These are phyloP conservation scores for Schizonepeta tenuifolia DNA, from an alignment of 257 asterid species.

Conservation along the genomic window DNA sequence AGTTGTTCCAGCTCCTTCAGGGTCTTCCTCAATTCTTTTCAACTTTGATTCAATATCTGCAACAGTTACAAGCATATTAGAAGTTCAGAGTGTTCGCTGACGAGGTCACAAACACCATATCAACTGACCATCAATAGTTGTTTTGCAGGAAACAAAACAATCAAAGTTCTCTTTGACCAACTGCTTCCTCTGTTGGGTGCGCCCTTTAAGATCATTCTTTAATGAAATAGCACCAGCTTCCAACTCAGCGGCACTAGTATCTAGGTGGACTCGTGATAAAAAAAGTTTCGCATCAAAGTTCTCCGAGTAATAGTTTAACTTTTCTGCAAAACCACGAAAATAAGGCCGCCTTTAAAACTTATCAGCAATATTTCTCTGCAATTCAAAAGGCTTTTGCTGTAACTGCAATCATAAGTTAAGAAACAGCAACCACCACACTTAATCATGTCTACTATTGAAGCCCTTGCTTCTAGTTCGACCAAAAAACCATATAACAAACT, in stretches of 20 bases:
- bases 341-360: slow-evolving; percentile 27
- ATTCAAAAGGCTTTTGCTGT: slow-evolving; percentile 20
- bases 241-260: slow-evolving; percentile 86
- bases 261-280: slow-evolving; percentile 87
- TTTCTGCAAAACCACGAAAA: slow-evolving; percentile 64
- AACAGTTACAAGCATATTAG: slow-evolving; percentile 31
- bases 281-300: slow-evolving; percentile 84
- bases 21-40: slow-evolving; percentile 97
- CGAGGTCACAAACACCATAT: slow-evolving; percentile 17
- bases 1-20: slow-evolving; percentile 94
- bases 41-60: slow-evolving; percentile 93
- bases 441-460: slow-evolving; percentile 29
- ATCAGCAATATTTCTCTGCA: slow-evolving; percentile 23
- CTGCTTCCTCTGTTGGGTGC: slow-evolving; percentile 96
- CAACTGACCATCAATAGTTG: slow-evolving; percentile 94
- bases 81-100: slow-evolving; percentile 24
- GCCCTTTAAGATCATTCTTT: slow-evolving; percentile 86
- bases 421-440: slow-evolving; percentile 9
- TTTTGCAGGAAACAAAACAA: slow-evolving; percentile 98
- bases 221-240: slow-evolving; percentile 86
- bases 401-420: slow-evolving; percentile 28
- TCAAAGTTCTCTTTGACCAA: slow-evolving; percentile 98
- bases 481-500: background rate
- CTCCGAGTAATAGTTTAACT: slow-evolving; percentile 85
- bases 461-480: background rate